Base-by-base conservation (phyloP, 1,284 basidiomycete species). In the Sanguinoderma infundibulare region DNA sequence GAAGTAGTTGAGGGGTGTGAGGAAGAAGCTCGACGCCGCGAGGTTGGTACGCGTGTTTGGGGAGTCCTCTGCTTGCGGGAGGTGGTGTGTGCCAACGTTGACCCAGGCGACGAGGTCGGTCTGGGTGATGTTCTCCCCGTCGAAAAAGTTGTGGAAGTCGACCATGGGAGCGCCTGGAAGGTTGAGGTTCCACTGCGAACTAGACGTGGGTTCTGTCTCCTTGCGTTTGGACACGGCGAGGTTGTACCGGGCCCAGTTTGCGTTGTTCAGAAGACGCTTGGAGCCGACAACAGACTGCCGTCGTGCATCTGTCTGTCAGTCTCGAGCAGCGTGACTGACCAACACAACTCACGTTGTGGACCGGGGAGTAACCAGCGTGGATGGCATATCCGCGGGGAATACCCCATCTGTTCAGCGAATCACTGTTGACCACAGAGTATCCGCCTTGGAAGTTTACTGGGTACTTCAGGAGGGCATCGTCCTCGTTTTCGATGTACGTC, bases 191-290 rank as follows among this genome's bases (percentile, higher is more conserved):
- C 85, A 89, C 72, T 82, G 81, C 42, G 75, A 79, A 61, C 81
- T 84, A 12, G 83, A 83, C 0, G 75, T 76, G 2, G 83, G 85
- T 71, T 89, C 87, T 1, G 78, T 81, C 26, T 89, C 87, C 73
- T 89, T 87, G 47, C 82, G 78, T 59, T 72, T 73, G 12, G 85
- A 83, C 6, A 89, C 81, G 0, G 84, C 83, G 10, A 89, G 73
- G 68, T 87, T 86, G 69, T 87, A 84, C 52, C 84, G 81, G 1
- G 87, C 86, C 83, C 86, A 89, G 68, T 89, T 84, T 4, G 83
- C 86, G 54, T 85, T 87, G 44, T 86, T 80, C 50, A 83, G 73
- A 6, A 86, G 75, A 2, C 85, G 79, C 70, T 84, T 87, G 40
- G 83, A 84, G 12, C 87, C 81, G 0, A 85, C 78, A 24, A 86